A percentile compares a stretch with the other conserved stretches of the same genome.
phyloP scores from a whole-genome alignment of 352 stramenopile genomes.

The Globisporangium echinulatum region DNA sequence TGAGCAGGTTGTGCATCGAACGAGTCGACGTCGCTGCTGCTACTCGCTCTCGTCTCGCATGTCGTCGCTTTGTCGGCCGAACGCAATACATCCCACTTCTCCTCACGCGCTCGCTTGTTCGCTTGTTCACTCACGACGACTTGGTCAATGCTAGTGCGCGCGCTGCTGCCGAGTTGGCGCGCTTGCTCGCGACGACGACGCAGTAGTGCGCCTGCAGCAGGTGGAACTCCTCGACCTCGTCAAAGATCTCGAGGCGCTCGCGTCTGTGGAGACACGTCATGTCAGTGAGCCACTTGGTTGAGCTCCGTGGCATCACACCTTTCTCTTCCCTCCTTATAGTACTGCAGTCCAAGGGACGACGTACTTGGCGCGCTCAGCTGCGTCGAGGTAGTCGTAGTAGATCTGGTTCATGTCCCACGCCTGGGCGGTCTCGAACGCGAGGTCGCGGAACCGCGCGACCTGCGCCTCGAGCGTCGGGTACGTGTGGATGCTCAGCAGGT shows the following conservation, averaged over 20 bases:
- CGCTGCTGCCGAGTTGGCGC: conserved; percentile 19
- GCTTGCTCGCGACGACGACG: conserved; percentile 73
- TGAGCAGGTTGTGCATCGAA: no score
- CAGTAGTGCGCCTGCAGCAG: conserved; percentile 90
- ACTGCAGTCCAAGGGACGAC: conserved; percentile 3
- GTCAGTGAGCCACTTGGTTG: background rate
- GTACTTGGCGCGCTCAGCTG: conserved; percentile 56
- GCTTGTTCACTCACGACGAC: conserved; percentile 4
- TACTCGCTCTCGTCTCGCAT: no score
- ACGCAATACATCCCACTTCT: conserved; percentile 15
- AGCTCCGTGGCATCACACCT: no score
- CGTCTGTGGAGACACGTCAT: conserved; percentile 24
- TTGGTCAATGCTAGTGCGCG: conserved; percentile 23
- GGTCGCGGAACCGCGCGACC: conserved; percentile 59
- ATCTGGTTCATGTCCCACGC: conserved; percentile 90
- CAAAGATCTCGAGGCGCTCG: conserved; percentile 88
- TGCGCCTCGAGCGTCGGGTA: conserved; percentile 76
- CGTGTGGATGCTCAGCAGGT: conserved; percentile 79
- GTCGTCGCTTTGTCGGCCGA: background rate
- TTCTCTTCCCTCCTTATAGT: no score
- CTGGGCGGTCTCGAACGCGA: conserved; percentile 62
- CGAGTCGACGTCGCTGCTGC: no score
- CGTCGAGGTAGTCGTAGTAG: conserved; percentile 86
- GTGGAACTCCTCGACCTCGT: conserved; percentile 91
- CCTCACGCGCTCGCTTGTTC: conserved; percentile 5